A percentile compares a stretch with the other conserved stretches of the same genome.
Conservation (phyloP, 2,329 filamentous ascomycete species). For the Kalaharituber pfeilii region DNA sequence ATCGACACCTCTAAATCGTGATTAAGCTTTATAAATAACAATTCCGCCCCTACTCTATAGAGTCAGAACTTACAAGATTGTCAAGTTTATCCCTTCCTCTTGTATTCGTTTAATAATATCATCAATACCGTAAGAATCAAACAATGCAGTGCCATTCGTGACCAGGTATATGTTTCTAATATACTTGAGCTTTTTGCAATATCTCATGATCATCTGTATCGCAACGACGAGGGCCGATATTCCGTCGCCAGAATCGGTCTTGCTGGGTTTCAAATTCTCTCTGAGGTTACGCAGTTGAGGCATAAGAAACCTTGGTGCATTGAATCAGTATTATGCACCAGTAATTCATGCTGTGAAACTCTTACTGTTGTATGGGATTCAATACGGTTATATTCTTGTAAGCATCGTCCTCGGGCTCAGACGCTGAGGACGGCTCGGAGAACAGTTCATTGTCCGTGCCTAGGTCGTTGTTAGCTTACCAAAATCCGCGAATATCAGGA, state of each 20-base stretch:
- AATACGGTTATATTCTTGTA: slow-evolving; percentile 72
- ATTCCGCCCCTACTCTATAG: neutral
- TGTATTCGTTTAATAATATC: slow-evolving; percentile 59
- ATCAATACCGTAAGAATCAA: slow-evolving; percentile 54
- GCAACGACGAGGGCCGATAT: slow-evolving; percentile 77
- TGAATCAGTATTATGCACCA: neutral
- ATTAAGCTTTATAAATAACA: neutral
- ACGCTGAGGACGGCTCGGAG: no score
- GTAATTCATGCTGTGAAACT: slow-evolving; percentile 35
- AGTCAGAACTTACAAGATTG: slow-evolving; percentile 47
- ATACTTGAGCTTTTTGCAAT: slow-evolving; percentile 69
- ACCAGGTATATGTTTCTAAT: slow-evolving; percentile 65
- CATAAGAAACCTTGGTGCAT: slow-evolving; percentile 38
- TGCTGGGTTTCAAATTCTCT: slow-evolving; percentile 46
- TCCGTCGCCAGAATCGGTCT: slow-evolving; percentile 54
- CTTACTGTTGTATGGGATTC: slow-evolving; percentile 43
- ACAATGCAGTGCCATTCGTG: slow-evolving; percentile 58
- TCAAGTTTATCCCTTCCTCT: slow-evolving; percentile 56
- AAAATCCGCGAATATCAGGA: no score
- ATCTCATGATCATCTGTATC: slow-evolving; percentile 63
- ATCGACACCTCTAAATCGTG: slow-evolving; percentile 52
- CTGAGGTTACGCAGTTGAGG: slow-evolving; percentile 49
- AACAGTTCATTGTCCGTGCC: slow-evolving; percentile 52
- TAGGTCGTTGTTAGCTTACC: slow-evolving; percentile 16
- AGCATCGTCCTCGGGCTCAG: no score